These are phyloP conservation scores for Hyphodiscus sp. DNA, from an alignment of 2,329 filamentous ascomycete genomes.

Conservation along the genomic window DNA sequence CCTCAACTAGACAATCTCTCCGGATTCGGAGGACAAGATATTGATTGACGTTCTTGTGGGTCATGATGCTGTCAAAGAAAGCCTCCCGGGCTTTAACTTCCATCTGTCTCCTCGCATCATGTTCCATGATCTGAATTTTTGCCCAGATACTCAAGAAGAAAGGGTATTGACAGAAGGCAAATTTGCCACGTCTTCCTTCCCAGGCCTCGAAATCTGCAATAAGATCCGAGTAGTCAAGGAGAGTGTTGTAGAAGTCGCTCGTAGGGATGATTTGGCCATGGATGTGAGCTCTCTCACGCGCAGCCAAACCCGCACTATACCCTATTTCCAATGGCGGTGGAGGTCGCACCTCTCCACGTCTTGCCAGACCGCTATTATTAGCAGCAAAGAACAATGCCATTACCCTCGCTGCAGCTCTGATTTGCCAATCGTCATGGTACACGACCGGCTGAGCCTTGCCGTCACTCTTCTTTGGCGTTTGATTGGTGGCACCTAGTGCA, in stretches of 20 bases:
- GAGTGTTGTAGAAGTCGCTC: constrained; percentile 80
- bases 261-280: constrained; percentile 68
- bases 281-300: constrained; percentile 36
- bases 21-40: constrained; percentile 72
- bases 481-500: constrained; percentile 54
- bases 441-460: constrained; percentile 50
- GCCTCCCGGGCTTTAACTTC: constrained; percentile 80
- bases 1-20: constrained; percentile 80
- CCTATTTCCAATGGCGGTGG: constrained; percentile 29
- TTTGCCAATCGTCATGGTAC: constrained; percentile 85
- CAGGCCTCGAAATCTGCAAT: constrained; percentile 82
- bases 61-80: constrained; percentile 85
- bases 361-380: constrained; percentile 52
- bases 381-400: constrained; percentile 77
- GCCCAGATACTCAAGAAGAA: constrained; percentile 89
- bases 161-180: constrained; percentile 87
- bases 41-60: constrained; percentile 64
- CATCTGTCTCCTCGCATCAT: constrained; percentile 86
- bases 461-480: constrained; percentile 46
- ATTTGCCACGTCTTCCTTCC: constrained; percentile 68
- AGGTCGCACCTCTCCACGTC: constrained; percentile 34
- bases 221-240: constrained; percentile 81
- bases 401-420: constrained; percentile 71
- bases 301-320: constrained; percentile 34
- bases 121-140: constrained; percentile 84